Percentiles rank a stretch among this genome's conserved stretches.
Conservation (phyloP, 768 basidiomycete genomes). For the Clitopilus hobsonii region DNA sequence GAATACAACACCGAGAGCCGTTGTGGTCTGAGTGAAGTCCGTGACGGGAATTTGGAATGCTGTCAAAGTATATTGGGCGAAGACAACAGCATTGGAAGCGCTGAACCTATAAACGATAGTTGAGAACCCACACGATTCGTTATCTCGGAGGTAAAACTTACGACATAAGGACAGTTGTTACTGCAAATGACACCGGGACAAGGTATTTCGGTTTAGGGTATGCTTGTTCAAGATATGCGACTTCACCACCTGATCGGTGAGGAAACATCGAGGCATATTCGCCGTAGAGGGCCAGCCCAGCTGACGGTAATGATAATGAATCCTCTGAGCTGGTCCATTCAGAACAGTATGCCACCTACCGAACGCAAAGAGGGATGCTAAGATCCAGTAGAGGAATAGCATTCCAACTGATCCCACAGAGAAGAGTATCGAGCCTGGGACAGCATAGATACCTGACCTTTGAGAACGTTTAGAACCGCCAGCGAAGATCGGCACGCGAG, state of each 20-base stretch:
- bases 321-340: not conserved
- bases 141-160: conserved; percentile 15
- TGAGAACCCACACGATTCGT: not conserved
- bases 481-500: no score
- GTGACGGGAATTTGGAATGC: conserved; percentile 26
- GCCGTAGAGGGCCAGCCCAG: conserved; percentile 31
- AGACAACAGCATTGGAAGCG: conserved; percentile 30
- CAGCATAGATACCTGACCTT: conserved; percentile 33
- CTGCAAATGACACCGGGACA: conserved; percentile 38
- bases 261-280: conserved; percentile 47
- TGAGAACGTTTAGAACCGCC: not conserved
- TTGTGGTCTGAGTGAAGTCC: conserved; percentile 18
- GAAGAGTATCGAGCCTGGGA: conserved; percentile 26
- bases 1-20: conserved; percentile 19
- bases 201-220: conserved; percentile 39
- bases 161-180: conserved; percentile 30
- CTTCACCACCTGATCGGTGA: conserved; percentile 42
- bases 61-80: conserved; percentile 32
- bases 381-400: conserved; percentile 24
- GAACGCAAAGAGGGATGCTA: conserved; percentile 27
- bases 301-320: conserved; percentile 11
- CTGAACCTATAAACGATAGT: conserved; percentile 17
- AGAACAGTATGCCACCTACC: conserved; percentile 12
- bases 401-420: conserved; percentile 33
- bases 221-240: conserved; percentile 43